Conservation (phyloP, 306 rosid species). For the Cicer chorassanicum region DNA sequence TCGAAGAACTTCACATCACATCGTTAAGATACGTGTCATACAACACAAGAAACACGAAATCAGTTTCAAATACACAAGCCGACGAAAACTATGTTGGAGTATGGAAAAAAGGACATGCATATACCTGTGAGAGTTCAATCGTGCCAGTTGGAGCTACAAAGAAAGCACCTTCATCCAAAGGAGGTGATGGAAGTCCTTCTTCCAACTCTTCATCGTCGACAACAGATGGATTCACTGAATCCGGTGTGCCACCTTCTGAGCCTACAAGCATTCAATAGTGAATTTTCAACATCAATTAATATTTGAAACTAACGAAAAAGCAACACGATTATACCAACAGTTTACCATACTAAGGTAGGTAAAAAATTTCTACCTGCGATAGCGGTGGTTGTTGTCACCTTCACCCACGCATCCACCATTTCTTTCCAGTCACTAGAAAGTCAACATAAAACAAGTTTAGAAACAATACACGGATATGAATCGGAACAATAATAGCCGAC, state of each 20-base stretch:
- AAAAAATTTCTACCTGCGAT: conserved; percentile 48
- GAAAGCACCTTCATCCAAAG: conserved; percentile 82
- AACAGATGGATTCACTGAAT: conserved; percentile 67
- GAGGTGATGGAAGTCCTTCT: conserved; percentile 95
- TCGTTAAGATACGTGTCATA: conserved; percentile 39
- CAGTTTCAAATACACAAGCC: conserved; percentile 49
- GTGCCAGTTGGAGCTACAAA: conserved; percentile 64
- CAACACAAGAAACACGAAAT: conserved; percentile 48
- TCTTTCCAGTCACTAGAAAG: conserved; percentile 76
- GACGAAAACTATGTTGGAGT: conserved; percentile 2
- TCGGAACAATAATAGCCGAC: conserved; percentile 12
- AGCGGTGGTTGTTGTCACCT: conserved; percentile 54
- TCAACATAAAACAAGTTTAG: conserved; percentile 34
- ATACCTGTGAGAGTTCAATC: conserved; percentile 86
- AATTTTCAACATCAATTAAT: conserved; percentile 3
- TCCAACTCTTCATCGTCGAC: conserved; percentile 58
- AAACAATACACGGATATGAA: conserved; percentile 6
- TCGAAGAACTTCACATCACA: conserved; percentile 78
- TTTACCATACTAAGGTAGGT: conserved; percentile 15
- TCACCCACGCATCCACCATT: conserved; percentile 84
- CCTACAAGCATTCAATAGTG: conserved; percentile 42
- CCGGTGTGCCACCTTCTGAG: conserved; percentile 76
- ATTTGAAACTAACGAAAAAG: background rate
- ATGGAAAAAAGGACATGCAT: conserved; percentile 22
- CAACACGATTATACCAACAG: background rate